Evolutionary conservation across 1,139 yeast species (phyloP).

Genomic region (Taphrina flavorubra): DNA sequence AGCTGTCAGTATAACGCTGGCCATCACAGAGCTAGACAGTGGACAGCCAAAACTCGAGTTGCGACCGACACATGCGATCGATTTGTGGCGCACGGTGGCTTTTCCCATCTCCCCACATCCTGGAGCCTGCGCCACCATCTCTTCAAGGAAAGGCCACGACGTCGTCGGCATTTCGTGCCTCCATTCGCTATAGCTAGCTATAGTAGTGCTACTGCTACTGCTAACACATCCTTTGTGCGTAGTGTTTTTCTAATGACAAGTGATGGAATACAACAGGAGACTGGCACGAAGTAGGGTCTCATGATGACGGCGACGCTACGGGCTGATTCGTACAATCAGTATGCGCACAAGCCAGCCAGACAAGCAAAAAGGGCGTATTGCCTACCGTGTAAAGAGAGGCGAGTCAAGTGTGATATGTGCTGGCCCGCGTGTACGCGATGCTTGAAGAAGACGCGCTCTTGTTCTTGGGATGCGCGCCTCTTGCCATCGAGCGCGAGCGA

Average conservation of each 20-base stretch:
- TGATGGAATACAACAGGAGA: too few species aligned
- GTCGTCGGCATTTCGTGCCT: neutral
- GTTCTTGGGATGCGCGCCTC: neutral
- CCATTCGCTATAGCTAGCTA: too few species aligned
- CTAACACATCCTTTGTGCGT: too few species aligned
- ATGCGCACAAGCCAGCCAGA: neutral
- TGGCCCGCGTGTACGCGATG: constrained; percentile 14
- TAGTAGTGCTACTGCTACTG: too few species aligned
- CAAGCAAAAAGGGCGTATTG: constrained; percentile 5
- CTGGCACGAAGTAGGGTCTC: neutral
- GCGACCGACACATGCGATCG: neutral
- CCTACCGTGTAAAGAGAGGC: constrained; percentile 8
- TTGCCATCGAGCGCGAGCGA: neutral
- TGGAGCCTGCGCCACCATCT: neutral
- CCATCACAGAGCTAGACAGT: too few species aligned
- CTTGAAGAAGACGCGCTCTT: constrained; percentile 6
- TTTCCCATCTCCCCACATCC: too few species aligned
- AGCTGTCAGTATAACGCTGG: too few species aligned
- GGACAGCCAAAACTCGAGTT: neutral
- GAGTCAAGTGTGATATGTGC: constrained; percentile 11
- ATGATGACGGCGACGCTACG: neutral
- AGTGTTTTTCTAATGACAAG: too few species aligned
- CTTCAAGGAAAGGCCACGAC: neutral
- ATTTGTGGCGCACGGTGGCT: too few species aligned
- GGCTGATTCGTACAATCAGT: too few species aligned